These are phyloP conservation scores for Zygoascus sp. DNA, from an alignment of 1,139 yeast species.

Conservation along the genomic window DNA sequence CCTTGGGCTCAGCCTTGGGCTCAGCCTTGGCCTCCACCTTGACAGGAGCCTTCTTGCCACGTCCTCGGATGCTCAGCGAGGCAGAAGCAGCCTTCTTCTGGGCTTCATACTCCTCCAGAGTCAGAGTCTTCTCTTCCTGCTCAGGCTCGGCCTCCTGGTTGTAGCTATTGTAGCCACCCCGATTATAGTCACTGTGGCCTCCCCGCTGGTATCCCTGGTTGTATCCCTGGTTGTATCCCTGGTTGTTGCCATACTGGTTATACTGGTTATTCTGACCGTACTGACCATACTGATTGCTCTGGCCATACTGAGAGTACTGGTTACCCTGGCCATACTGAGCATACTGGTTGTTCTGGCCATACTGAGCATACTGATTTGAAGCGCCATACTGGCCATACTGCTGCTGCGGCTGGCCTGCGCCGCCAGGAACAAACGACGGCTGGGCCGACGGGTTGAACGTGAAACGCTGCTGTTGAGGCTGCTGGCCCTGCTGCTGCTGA, in stretches of 20 bases:
- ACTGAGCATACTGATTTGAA: constrained; percentile 31
- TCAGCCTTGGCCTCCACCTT: constrained; percentile 1
- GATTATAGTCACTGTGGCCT: constrained; percentile 30
- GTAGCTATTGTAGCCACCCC: constrained; percentile 31
- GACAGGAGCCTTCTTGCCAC: constrained; percentile 2
- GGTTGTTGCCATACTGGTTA: constrained; percentile 33
- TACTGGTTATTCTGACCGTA: constrained; percentile 28
- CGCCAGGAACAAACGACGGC: constrained; percentile 6
- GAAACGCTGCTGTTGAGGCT: constrained; percentile 13
- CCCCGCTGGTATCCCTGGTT: constrained; percentile 23
- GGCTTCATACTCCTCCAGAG: constrained; percentile 82
- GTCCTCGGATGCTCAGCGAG: constrained; percentile 13
- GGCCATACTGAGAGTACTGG: constrained; percentile 29
- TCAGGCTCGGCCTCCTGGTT: constrained; percentile 19
- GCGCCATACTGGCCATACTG: constrained; percentile 35
- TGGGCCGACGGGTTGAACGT: constrained; percentile 15
- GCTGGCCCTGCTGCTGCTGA: constrained; percentile 14
- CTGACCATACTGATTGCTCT: constrained; percentile 30
- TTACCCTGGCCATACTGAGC: constrained; percentile 33
- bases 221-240: constrained; percentile 26
- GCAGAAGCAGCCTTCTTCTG: constrained; percentile 44
- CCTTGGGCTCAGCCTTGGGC: constrained; percentile 19
- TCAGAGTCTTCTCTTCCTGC: constrained; percentile 52
- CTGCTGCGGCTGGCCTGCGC: too few species aligned
- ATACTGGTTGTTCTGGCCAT: constrained; percentile 32